phyloP scores from a whole-genome alignment of 768 basidiomycete species.

The Daedaleopsis sinensis region DNA sequence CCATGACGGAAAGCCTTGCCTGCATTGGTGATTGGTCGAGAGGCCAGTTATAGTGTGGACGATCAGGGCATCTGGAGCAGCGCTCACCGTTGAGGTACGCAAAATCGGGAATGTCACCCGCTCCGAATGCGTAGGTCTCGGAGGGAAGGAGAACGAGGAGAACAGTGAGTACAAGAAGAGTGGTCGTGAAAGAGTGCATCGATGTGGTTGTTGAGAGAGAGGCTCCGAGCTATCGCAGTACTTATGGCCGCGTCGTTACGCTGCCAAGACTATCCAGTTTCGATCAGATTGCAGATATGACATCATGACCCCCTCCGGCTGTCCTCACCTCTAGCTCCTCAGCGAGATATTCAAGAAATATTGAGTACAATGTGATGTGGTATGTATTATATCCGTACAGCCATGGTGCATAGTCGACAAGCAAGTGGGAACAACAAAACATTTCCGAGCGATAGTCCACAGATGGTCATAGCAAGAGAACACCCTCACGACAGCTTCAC shows the following conservation, averaged over 20 bases:
- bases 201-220: constrained; percentile 17
- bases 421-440: constrained; percentile 18
- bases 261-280: constrained; percentile 14
- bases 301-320: constrained; percentile 6
- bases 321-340: background rate
- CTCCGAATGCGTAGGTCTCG: constrained; percentile 55
- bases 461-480: constrained; percentile 16
- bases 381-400: constrained; percentile 18
- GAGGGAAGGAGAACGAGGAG: constrained; percentile 45
- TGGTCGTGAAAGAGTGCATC: constrained; percentile 24
- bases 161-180: constrained; percentile 29
- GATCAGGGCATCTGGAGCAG: constrained; percentile 1
- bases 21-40: constrained; percentile 21
- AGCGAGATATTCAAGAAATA: too few species aligned
- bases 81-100: constrained; percentile 61
- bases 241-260: background rate
- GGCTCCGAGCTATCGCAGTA: background rate
- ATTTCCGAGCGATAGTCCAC: constrained; percentile 16
- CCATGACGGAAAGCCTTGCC: constrained; percentile 79
- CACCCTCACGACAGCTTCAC: constrained; percentile 53
- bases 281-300: constrained; percentile 16
- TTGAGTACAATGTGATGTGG: background rate
- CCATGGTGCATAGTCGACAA: constrained; percentile 16
- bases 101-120: constrained; percentile 74
- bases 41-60: constrained; percentile 3